Evolutionary conservation across 805 yeast genomes (phyloP), one percentile per base, ranked within the genome.

Genomic region (Jamesozyma spencerorum): DNA sequence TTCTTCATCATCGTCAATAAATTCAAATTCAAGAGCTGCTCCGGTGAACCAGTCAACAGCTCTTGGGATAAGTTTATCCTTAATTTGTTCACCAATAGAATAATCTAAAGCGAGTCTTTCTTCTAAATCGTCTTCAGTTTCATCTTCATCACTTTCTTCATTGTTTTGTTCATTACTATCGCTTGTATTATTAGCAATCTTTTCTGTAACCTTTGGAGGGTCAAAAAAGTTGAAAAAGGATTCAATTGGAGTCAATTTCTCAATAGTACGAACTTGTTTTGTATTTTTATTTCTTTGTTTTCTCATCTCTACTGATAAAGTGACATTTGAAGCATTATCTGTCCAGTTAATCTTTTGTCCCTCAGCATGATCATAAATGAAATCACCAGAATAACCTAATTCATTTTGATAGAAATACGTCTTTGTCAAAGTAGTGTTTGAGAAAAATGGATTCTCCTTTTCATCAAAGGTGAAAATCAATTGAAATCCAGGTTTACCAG

Each of bases 1-100:
- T 14, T 74, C 85, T 8, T 72, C 86, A 12, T 74, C 80, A 14
- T 72, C 85, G 27, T 73, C 74, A 46, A 66, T 70, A 37, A 69
- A 76, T 49, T 75, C 81, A 58, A 75, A 84, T 42, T 84, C 94
- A 44, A 90, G 73, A 18, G 98, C 98, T 49, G 86, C 86, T 36
- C 98, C 98, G 8, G 98, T 90, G 64, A 87, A 92, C 97, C 98
- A 92, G 63, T 90, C 97, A 55, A 92, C 75, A 39, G 97, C 97
- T 60, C 96, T 79, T 47, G 97, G 97, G 47, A 92, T 81, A 59
- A 92, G 74, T 64, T 92, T 84, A 64, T 92, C 97, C 70, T 92
- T 92, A 62, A 92, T 77, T 57, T 88, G 88, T 66, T 92, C 98
- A 47, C 97, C 98, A 47, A 92, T 72, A 58, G 87, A 92, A 69